These are phyloP conservation scores for Omphalotus olearius DNA, from an alignment of 1,284 basidiomycete genomes.

Conservation along the genomic window DNA sequence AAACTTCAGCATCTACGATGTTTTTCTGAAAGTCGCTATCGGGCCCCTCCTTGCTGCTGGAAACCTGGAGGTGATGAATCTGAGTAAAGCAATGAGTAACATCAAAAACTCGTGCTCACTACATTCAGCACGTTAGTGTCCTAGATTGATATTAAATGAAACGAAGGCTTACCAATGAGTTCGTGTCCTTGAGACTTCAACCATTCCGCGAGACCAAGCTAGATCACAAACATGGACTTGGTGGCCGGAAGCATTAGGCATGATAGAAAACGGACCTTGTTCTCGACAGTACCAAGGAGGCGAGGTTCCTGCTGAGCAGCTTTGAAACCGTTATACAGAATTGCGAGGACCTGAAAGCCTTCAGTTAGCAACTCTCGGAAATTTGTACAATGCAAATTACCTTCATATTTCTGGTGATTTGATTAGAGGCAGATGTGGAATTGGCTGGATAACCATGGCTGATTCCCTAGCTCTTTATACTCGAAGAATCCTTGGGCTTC, in stretches of 20 bases:
- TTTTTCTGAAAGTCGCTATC: slow-evolving; percentile 87
- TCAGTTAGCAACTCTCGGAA: too few relatives aligned
- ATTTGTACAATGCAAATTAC: too few relatives aligned
- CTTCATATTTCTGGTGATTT: too few relatives aligned
- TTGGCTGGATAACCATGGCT: too few relatives aligned
- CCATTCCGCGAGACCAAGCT: slow-evolving; percentile 76
- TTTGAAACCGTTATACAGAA: slow-evolving; percentile 73
- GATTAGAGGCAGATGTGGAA: too few relatives aligned
- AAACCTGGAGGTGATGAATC: slow-evolving; percentile 36
- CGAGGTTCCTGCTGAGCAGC: slow-evolving; percentile 80
- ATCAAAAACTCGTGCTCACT: slow-evolving; percentile 8
- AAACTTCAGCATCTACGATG: slow-evolving; percentile 74
- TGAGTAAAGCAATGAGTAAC: slow-evolving; percentile 20
- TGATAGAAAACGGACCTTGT: slow-evolving; percentile 48
- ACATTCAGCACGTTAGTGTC: neutral
- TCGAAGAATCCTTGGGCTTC: too few relatives aligned
- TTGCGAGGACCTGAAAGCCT: slow-evolving; percentile 63
- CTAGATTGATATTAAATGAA: slow-evolving; percentile 2
- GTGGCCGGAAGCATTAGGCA: neutral
- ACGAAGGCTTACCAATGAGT: slow-evolving; percentile 48
- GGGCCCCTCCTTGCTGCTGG: slow-evolving; percentile 85
- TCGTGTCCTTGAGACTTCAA: slow-evolving; percentile 77
- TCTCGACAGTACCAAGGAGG: slow-evolving; percentile 88
- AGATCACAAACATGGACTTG: neutral
- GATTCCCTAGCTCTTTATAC: too few relatives aligned